Base-by-base conservation (phyloP, 2,329 filamentous ascomycete genomes). In the Colletotrichum sp. region DNA sequence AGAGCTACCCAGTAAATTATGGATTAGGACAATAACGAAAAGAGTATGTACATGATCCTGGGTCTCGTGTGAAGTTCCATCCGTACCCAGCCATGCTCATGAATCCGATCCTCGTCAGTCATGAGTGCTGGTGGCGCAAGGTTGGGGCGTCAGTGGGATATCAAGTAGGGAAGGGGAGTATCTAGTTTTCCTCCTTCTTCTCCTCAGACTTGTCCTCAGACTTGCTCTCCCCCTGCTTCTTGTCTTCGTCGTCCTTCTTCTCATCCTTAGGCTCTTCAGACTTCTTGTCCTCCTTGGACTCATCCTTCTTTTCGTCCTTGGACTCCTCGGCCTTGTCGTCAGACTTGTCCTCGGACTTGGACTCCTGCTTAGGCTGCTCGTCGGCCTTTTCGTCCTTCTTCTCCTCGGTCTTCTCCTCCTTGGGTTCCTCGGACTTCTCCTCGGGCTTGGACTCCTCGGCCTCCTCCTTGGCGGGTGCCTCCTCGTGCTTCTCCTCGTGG, bases 221-320 rank as follows among this genome's bases (percentile, higher is more conserved):
- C 32, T 69, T 59, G 44, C 44, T 22, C 55, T 70, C 25, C 27
- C 61, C 39, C 63, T 82, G 79, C 63, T 79, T 78, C 55, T 82
- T 77, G 36, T 82, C 78, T 77, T 84, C 83, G 39, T 80, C 79
- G 49, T 62, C 27, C 13, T 75, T 75, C 57, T 79, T 79, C 62
- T 81, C 79, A 15, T 62, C 34, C 36, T 80, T 80, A 29, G 80
- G 81, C 74, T 83, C 79, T 55, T 83, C 83, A 34, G 82, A 80
- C 39, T 69, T 22, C 8, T 57, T 69, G 19, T 76, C 52, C 8
- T 72, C 63, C 36, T 71, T 72, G 30, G 36, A 22, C 15, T 67
- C 62, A 3, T 73, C 49, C 39, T 71, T 72, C 61, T 66, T 29
- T 22, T 59, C 44, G 27, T 73, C 59, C 71, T 82, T 79, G 80